Evolutionary conservation across 2,329 filamentous ascomycete genomes (phyloP).

Genomic region (Aspergillus hortae): DNA sequence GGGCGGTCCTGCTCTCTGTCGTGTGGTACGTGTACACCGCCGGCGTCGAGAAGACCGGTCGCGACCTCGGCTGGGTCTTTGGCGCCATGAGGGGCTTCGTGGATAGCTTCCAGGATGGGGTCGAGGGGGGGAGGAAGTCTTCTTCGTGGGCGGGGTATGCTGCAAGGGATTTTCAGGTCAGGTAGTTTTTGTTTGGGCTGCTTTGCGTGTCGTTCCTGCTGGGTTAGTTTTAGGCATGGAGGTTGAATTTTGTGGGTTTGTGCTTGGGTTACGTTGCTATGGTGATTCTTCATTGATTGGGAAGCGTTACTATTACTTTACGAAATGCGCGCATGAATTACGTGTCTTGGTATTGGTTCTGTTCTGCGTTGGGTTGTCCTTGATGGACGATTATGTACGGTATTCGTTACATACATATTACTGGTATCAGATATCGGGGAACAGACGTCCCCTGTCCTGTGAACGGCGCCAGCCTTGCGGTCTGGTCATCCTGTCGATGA

Average conservation of each 20-base stretch:
- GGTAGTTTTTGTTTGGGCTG: background rate
- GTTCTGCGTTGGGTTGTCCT: background rate
- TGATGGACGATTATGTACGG: background rate
- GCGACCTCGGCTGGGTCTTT: constrained; percentile 50
- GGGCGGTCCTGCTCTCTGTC: constrained; percentile 55
- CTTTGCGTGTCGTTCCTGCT: no score
- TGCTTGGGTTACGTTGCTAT: background rate
- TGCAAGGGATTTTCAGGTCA: constrained; percentile 37
- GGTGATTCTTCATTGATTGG: background rate
- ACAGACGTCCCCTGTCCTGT: no score
- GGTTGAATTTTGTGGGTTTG: background rate
- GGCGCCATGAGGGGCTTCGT: constrained; percentile 64
- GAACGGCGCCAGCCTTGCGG: no score
- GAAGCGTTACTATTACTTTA: no score
- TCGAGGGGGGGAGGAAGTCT: constrained; percentile 20
- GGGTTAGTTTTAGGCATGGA: no score
- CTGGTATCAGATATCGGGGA: no score
- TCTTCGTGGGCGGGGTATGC: constrained; percentile 44
- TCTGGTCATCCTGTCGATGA: no score
- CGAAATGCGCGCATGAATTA: background rate
- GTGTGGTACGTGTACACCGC: constrained; percentile 53
- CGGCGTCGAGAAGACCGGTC: constrained; percentile 31
- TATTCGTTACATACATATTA: no score
- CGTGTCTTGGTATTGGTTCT: background rate
- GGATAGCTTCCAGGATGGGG: constrained; percentile 49